Evolutionary conservation across 176 grass and related monocot species (phyloP), one percentile per base, ranked within the genome.

Genomic region (Oryza officinalis): DNA sequence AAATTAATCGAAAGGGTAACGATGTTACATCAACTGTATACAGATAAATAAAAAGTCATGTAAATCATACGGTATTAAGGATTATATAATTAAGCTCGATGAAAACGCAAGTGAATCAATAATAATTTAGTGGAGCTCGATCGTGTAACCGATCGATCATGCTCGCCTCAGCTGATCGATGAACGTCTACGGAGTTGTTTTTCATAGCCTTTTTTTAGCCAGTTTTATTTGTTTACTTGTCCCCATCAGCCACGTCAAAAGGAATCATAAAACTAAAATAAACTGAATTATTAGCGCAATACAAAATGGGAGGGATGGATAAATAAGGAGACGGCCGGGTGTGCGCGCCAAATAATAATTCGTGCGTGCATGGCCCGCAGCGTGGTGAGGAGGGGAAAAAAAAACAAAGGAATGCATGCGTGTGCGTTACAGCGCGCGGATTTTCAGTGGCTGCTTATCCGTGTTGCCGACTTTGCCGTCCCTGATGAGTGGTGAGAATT

Each of bases 331-430:
- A 25, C 31, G 65, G 20, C 52, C 4, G 52, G 18, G 52, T 57
- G 64, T 59, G 38, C 65, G 22, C 31, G 38, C 37, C 37, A 38
- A 38, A 38, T 38, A 35, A 69, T 43, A 20, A 78, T 77, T 33
- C 52, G 13, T 23, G 69, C 69, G 49, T 72, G 80, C 67, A 71
- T 88, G 80, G 54, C 40, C 77, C 71, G 40, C 30, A 8, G 14
- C 2, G 52, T 6, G 17, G 52, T 2, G 17, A 57, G 7, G 52
- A n/a, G 20, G 10, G 25, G 33, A 5, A 35, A 22, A 31, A 63
- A 15, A 77, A 63, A 32, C 76, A 70, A 50, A 41, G 35, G 78
- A 31, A 40, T 88, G 86, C 81, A 60, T 61, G 79, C 74, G 86
- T 72, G 75, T 72, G 60, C 45, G 33, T 33, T 6, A 57, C 14